Conservation (phyloP, 805 yeast species). For the Ogataea pilisensis region DNA sequence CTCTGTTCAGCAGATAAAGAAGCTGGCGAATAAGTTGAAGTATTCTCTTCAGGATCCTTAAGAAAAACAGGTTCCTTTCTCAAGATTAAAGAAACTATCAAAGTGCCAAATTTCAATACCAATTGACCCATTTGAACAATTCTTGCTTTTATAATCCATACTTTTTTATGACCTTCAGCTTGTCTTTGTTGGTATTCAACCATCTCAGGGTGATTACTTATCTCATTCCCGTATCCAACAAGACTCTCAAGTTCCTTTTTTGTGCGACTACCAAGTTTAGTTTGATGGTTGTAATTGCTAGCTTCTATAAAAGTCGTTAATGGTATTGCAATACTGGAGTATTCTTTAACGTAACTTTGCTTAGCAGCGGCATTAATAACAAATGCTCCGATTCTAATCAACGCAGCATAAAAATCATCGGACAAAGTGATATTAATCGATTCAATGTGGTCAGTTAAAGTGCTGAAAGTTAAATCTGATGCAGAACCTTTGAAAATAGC, state of each 20-base stretch:
- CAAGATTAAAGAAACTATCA: constrained; percentile 5
- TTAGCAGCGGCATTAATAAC: constrained; percentile 66
- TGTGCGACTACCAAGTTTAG: too few species aligned
- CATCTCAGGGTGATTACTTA: constrained; percentile 27
- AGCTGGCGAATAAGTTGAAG: not conserved
- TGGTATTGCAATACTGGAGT: constrained; percentile 45
- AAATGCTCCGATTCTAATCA: constrained; percentile 55
- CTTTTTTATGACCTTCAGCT: constrained; percentile 4
- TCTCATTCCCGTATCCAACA: constrained; percentile 25
- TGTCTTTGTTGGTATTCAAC: constrained; percentile 11
- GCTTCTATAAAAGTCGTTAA: constrained; percentile 52
- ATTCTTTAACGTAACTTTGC: constrained; percentile 61
- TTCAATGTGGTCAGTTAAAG: constrained; percentile 31
- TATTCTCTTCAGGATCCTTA: not conserved
- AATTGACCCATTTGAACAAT: constrained; percentile 6
- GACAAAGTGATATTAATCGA: constrained; percentile 38
- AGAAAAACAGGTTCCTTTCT: constrained; percentile 17
- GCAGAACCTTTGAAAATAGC: constrained; percentile 45
- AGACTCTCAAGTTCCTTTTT: too few species aligned
- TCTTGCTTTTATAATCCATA: constrained; percentile 19
- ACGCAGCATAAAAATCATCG: constrained; percentile 66
- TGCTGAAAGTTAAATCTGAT: constrained; percentile 29
- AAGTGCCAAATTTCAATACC: constrained; percentile 3
- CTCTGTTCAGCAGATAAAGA: too few species aligned
- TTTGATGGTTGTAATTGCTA: too few species aligned